Evolutionary conservation across 1,139 yeast genomes (phyloP).

Genomic region (Hansenula sp.): DNA sequence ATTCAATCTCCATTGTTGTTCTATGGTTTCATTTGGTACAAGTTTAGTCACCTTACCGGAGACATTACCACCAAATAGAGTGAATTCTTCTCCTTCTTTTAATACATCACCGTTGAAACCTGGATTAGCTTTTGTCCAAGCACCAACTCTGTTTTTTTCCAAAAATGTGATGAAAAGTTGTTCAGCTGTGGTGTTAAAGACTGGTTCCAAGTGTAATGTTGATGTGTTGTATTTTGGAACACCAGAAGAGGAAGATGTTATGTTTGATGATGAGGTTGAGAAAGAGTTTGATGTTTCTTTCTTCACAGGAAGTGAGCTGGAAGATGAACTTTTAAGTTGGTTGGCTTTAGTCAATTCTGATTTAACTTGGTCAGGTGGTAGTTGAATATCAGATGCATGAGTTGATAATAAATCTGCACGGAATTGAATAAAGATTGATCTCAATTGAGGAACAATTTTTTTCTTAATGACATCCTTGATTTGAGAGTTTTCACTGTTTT

Average conservation of each 20-base stretch:
- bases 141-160: conserved; percentile 72
- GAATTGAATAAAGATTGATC: conserved; percentile 55
- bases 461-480: conserved; percentile 55
- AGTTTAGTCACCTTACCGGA: conserved; percentile 63
- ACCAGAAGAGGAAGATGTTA: conserved; percentile 22
- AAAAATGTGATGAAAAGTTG: conserved; percentile 74
- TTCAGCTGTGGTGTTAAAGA: conserved; percentile 83
- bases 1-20: conserved; percentile 78
- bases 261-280: conserved; percentile 8
- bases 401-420: conserved; percentile 71
- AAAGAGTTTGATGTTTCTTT: conserved; percentile 9
- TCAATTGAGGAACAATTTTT: conserved; percentile 63
- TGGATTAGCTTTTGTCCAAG: conserved; percentile 83
- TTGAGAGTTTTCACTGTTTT: conserved; percentile 41
- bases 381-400: conserved; percentile 86
- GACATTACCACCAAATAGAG: conserved; percentile 86
- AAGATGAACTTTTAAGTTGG: conserved; percentile 35
- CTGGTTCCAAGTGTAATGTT: conserved; percentile 69
- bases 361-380: conserved; percentile 61
- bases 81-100: conserved; percentile 56
- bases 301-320: conserved; percentile 5
- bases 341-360: conserved; percentile 66
- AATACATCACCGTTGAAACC: conserved; percentile 45
- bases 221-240: conserved; percentile 75
- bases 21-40: conserved; percentile 53